Conservation (phyloP, 164 flowering plant species). For the Houttuynia cordata region DNA sequence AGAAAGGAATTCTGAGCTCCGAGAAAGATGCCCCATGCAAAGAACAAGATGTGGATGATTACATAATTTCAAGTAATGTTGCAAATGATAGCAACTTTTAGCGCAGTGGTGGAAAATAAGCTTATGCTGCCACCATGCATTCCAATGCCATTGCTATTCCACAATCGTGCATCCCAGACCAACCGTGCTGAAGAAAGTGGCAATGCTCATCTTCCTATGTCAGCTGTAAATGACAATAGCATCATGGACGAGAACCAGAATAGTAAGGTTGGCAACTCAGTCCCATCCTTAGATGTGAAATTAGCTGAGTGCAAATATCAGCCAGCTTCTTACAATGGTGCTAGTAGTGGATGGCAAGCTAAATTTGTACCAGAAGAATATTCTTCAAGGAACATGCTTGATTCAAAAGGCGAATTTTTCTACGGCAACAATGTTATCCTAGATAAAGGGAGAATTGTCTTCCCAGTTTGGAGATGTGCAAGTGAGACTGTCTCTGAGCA, state of each 20-base stretch:
- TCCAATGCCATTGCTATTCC: slow-evolving; percentile 5
- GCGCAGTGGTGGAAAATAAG: slow-evolving; percentile 10
- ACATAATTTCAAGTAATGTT: slow-evolving; percentile 6
- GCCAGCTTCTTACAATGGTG: background rate
- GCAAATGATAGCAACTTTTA: background rate
- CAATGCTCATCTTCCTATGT: slow-evolving; percentile 3
- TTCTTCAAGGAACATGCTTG: slow-evolving; percentile 2
- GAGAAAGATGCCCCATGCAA: slow-evolving; percentile 12
- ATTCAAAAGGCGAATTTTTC: too few relatives aligned
- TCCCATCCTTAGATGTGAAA: slow-evolving; percentile 7
- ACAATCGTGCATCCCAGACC: slow-evolving; percentile 8
- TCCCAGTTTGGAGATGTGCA: slow-evolving; percentile 16
- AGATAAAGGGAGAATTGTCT: slow-evolving; percentile 11
- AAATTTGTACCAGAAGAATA: slow-evolving; percentile 7
- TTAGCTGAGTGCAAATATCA: background rate
- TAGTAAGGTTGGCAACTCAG: slow-evolving; percentile 6
- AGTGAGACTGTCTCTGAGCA: slow-evolving; percentile 20
- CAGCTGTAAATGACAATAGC: slow-evolving; percentile 5
- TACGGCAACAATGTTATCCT: too few relatives aligned
- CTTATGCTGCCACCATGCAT: slow-evolving; percentile 7
- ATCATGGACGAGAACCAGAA: slow-evolving; percentile 9
- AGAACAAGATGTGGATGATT: slow-evolving; percentile 12
- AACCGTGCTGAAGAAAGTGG: slow-evolving; percentile 5
- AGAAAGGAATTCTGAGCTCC: slow-evolving; percentile 2
- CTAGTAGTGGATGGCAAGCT: slow-evolving; percentile 12